Evolutionary conservation across 2,329 filamentous ascomycete genomes (phyloP).

Genomic region (Fusarium foetens): DNA sequence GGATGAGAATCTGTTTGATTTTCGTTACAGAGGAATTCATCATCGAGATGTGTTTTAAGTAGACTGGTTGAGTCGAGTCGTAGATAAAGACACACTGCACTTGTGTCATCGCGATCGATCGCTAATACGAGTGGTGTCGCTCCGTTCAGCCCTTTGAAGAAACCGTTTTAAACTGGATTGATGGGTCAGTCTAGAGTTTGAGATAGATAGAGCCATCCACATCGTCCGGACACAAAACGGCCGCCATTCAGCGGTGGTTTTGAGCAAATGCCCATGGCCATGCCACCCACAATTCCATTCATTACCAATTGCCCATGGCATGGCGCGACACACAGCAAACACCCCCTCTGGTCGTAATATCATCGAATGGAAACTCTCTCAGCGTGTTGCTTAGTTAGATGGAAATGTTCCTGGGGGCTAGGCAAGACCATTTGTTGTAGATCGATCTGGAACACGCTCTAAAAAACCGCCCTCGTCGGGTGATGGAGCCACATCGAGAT

Average conservation of each 20-base stretch:
- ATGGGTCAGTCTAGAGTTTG: not conserved
- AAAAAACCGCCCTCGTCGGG: conserved; percentile 16
- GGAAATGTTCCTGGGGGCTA: not conserved
- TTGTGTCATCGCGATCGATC: conserved; percentile 25
- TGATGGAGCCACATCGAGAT: conserved; percentile 39
- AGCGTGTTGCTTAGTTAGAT: not conserved
- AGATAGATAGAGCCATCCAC: not conserved
- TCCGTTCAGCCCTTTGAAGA: conserved; percentile 8
- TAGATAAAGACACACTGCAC: not conserved
- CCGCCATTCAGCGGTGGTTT: not conserved
- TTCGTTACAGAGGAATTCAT: conserved; percentile 6
- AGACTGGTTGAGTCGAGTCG: not conserved
- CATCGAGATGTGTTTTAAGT: conserved; percentile 20
- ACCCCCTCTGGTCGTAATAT: not conserved
- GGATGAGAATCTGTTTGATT: conserved; percentile 35
- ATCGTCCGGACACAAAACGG: conserved; percentile 28
- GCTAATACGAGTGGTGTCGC: conserved; percentile 7
- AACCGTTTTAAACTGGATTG: conserved; percentile 41
- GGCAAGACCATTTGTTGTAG: conserved; percentile 12
- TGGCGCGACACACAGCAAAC: not conserved
- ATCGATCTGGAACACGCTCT: conserved; percentile 31
- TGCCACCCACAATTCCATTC: conserved; percentile 12
- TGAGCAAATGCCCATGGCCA: not conserved
- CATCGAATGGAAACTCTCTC: not conserved
- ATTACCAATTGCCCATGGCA: conserved; percentile 1